Base-by-base conservation (phyloP, 805 yeast species). In the Kurtzmaniella fragi region DNA sequence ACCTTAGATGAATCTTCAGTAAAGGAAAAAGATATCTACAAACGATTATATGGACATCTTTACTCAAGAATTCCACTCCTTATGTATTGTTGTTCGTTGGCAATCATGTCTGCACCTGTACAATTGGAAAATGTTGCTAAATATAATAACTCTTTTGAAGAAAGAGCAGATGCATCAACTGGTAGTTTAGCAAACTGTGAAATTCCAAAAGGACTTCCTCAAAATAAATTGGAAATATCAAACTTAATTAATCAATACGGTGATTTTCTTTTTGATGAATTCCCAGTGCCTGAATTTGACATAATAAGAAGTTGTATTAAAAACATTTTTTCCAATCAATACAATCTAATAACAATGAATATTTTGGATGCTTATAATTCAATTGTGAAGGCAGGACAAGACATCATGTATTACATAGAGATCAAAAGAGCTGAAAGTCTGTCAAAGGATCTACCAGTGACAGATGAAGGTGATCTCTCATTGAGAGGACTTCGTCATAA, bases 81-180 rank as follows among this genome's bases (percentile, higher is more conserved):
- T 3, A 37, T 60, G 4, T 32, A 54, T 17, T 47, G 55, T 8
- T 64, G 68, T 49, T 65, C 65, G 8, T 42, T 63, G 32, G 70
- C 70, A 8, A 49, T 53, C 2, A 35, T 62, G 9, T 40, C 63
- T 4, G 55, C 67, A 2, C 55, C 62, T 2, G 48, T 62, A 5
- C 62, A 59, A 37, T 44, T 62, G 16, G 62, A 63, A 25, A 64
- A 64, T 41, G 45, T 62, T 33, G 48, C 57, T n/a, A 55, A 46
- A 13, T 64, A 53, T 38, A 42, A 41, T 13, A 48, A 39, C 15
- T 59, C 67, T 3, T 20, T 49, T 1, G 62, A 59, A 28, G 69
- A 64, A 44, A 47, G 64, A 31, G 37, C 38, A 3, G 48, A 50
- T 17, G 17, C 52, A 2, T 38, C 33, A 1, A 42, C 53, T 7